Evolutionary conservation across 2,329 filamentous ascomycete genomes (phyloP).

Genomic region (Colletotrichum tabaci): DNA sequence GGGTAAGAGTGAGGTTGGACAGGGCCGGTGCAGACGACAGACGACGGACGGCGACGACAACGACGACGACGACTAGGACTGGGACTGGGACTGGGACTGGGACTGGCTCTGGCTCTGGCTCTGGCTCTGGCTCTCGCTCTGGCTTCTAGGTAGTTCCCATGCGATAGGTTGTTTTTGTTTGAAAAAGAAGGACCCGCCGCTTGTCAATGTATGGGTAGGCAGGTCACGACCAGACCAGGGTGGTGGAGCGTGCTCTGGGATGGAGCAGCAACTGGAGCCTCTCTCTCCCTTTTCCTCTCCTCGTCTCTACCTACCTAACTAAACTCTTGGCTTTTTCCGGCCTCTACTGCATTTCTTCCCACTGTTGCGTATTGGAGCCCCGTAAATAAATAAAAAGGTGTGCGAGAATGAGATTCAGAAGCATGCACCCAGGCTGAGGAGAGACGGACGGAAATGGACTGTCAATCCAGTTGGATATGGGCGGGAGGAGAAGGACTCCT

Average conservation of each 20-base stretch:
- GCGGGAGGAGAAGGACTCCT: too few relatives aligned
- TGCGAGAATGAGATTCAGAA: constrained; percentile 20
- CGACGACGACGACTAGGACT: background rate
- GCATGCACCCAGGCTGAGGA: constrained; percentile 19
- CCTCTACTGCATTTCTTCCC: background rate
- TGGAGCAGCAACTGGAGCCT: constrained; percentile 39
- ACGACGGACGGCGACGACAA: background rate
- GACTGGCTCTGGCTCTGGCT: background rate
- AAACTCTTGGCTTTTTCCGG: constrained; percentile 4
- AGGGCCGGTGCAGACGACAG: constrained; percentile 25
- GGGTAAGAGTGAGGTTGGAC: constrained; percentile 40
- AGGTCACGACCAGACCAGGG: constrained; percentile 38
- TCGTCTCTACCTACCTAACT: too few relatives aligned
- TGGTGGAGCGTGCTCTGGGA: constrained; percentile 28
- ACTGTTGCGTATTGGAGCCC: background rate
- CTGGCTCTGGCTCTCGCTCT: background rate
- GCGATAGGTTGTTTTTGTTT: constrained; percentile 40
- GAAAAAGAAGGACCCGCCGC: constrained; percentile 36
- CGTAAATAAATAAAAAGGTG: background rate
- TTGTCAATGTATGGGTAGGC: constrained; percentile 35
- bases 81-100: background rate
- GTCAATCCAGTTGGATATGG: background rate
- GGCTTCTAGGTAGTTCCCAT: background rate
- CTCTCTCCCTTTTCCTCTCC: background rate
- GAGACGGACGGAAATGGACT: constrained; percentile 9